Evolutionary conservation across 75 land plant species (phyloP), one percentile per base, ranked within the genome.

Genomic region (Isoetes taiwanensis): DNA sequence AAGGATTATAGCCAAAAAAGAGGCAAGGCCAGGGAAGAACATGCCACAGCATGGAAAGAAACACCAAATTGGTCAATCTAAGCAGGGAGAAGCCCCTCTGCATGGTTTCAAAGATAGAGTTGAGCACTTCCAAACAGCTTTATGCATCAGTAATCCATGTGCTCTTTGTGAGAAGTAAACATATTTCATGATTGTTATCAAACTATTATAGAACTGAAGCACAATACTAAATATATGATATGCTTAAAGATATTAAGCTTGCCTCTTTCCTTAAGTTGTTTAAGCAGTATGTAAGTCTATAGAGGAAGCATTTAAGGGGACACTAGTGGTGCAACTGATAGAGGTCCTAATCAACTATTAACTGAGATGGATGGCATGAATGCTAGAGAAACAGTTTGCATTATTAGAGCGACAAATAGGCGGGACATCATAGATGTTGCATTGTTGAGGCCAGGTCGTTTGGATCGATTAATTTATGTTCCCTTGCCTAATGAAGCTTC

Each of bases 381-480:
- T 2, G 56, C 56, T n/a, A 54, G 28, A 30, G 28, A 54, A 11
- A 54, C 27, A 3, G 56, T 54, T 23, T 54, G 24, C 28, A 54
- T 54, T 11, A 54, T 54, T 28, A 30, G 56, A 26, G 76, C 76
- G 10, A 77, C 76, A 27, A 77, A 77, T 39, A 64, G 72, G 62
- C 81, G 17, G 0, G 48, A 57, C 17, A 57, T 57, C 14, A 32
- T 57, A 17, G 59, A 57, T 34, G 25, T 19, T 5, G 48, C 53
- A 3, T 0, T 34, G 43, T 26, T 57, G 59, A 11, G 80, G 29
- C 80, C 80, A 4, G 80, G 81, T 30, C 74, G 81, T 52, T 63
- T 79, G 31, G 81, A 79, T 50, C 81, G 76, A 41, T 53, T 79
- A 9, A 79, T 79, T 28, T 79, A 79, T 48, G 76, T 79, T 34